A percentile compares a stretch with the other conserved stretches of the same genome.
phyloP scores from a whole-genome alignment of 208 protist species.

The Leishmania major region DNA sequence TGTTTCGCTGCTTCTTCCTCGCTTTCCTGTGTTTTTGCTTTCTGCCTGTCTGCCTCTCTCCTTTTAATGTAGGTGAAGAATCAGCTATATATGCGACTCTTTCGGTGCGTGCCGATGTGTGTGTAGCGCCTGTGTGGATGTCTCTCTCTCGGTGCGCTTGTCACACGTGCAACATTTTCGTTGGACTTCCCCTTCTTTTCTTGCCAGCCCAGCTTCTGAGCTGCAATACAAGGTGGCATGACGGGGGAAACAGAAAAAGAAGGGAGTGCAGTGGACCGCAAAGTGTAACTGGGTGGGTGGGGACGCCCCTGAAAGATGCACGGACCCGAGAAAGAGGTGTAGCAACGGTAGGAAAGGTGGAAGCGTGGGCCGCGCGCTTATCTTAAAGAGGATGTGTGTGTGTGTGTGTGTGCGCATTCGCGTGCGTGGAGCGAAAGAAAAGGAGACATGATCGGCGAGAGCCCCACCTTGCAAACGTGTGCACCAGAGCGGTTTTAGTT shows the following conservation, averaged over 20 bases:
- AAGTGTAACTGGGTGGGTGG: not conserved
- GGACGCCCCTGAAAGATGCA: not conserved
- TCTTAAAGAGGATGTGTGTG: not conserved
- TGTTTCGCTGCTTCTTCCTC: not conserved
- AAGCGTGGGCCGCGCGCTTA: not conserved
- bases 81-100: not conserved
- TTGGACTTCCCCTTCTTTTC: not conserved
- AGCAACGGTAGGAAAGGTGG: not conserved
- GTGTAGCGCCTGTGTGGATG: not conserved
- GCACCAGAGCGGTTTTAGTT: not conserved
- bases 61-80: not conserved
- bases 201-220: not conserved
- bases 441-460: not conserved
- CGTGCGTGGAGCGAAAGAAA: not conserved
- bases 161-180: not conserved
- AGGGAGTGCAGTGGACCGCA: not conserved
- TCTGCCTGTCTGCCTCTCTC: not conserved
- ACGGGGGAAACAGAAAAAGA: not conserved
- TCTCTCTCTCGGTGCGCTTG: not conserved
- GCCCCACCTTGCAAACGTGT: not conserved
- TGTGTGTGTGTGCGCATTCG: too few relatives aligned
- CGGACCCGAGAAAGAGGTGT: not conserved
- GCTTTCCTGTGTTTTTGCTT: not conserved
- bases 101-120: not conserved
- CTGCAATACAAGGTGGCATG: not conserved